Evolutionary conservation across 2,329 filamentous ascomycete species (phyloP).

Genomic region (Epichloe typhina): DNA sequence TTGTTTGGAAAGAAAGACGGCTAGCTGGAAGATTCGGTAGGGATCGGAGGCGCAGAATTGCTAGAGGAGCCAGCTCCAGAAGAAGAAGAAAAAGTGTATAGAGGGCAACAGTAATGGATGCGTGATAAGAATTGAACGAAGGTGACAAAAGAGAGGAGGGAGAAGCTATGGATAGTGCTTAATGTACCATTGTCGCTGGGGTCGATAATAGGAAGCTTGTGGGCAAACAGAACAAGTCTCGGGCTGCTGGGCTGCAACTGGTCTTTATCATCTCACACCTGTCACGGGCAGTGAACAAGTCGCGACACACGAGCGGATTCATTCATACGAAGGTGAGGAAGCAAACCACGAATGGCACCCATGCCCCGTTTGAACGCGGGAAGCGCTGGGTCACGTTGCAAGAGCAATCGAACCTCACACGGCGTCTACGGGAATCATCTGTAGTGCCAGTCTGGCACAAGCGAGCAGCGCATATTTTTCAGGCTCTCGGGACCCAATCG

Average conservation of each 20-base stretch:
- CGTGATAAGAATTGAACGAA: background rate
- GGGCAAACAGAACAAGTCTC: background rate
- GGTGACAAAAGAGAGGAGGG: background rate
- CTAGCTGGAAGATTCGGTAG: background rate
- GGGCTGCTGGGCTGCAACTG: background rate
- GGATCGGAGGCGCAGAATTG: background rate
- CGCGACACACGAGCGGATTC: background rate
- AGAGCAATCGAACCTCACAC: background rate
- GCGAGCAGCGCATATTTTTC: background rate
- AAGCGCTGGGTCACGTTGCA: background rate
- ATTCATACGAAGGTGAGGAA: background rate
- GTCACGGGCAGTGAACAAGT: conserved; percentile 3
- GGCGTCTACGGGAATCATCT: background rate
- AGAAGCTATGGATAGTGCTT: background rate
- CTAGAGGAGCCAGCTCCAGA: background rate
- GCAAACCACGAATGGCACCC: conserved; percentile 1
- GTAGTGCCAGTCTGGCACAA: too few species aligned
- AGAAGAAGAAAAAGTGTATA: background rate
- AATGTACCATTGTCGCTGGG: conserved; percentile 1
- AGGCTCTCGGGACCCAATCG: conserved; percentile 1
- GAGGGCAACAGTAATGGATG: background rate
- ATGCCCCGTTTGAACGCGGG: background rate
- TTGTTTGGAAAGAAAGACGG: background rate
- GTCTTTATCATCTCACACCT: background rate
- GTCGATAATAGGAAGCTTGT: conserved; percentile 1